A percentile compares a stretch with the other conserved stretches of the same genome.
These are phyloP conservation scores for Boletus smithii DNA, from an alignment of 1,284 basidiomycete genomes.

Conservation along the genomic window DNA sequence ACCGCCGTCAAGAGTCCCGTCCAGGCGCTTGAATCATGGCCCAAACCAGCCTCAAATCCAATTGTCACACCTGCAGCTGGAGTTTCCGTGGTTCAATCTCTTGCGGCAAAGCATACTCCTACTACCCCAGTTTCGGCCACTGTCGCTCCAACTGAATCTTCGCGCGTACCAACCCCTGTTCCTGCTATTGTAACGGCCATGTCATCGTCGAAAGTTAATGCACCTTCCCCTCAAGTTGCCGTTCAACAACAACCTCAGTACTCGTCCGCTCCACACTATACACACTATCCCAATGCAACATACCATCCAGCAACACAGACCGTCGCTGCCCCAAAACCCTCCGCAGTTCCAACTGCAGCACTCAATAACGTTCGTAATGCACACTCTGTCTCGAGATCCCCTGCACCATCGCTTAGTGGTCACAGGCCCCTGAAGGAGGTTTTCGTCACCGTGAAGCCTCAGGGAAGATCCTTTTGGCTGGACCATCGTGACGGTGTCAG, in stretches of 20 bases:
- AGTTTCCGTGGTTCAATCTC: constrained; percentile 8
- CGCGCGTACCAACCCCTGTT: constrained; percentile 26
- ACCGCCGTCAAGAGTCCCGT: constrained; percentile 20
- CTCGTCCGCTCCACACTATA: constrained; percentile 20
- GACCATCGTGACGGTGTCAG: constrained; percentile 63
- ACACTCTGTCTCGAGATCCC: constrained; percentile 41
- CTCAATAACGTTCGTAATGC: constrained; percentile 19
- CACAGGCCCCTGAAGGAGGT: constrained; percentile 49
- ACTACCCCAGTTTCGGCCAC: constrained; percentile 26
- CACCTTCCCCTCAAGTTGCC: constrained; percentile 32
- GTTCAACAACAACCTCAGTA: constrained; percentile 31
- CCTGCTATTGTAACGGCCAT: constrained; percentile 5
- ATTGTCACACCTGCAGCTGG: constrained; percentile 27
- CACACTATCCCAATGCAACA: constrained; percentile 48
- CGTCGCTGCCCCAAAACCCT: constrained; percentile 22
- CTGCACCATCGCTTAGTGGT: constrained; percentile 42
- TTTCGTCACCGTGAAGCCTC: constrained; percentile 52
- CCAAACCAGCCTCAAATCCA: constrained; percentile 19
- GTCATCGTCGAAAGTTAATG: constrained; percentile 27
- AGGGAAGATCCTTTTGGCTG: constrained; percentile 52
- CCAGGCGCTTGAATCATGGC: constrained; percentile 19
- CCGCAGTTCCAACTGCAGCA: constrained; percentile 9
- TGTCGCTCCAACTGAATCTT: constrained; percentile 18
- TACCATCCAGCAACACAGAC: constrained; percentile 37
- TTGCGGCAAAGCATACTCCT: constrained; percentile 17